These are phyloP conservation scores for Echinosophora koreensis DNA, from an alignment of 306 rosid genomes.

Conservation along the genomic window DNA sequence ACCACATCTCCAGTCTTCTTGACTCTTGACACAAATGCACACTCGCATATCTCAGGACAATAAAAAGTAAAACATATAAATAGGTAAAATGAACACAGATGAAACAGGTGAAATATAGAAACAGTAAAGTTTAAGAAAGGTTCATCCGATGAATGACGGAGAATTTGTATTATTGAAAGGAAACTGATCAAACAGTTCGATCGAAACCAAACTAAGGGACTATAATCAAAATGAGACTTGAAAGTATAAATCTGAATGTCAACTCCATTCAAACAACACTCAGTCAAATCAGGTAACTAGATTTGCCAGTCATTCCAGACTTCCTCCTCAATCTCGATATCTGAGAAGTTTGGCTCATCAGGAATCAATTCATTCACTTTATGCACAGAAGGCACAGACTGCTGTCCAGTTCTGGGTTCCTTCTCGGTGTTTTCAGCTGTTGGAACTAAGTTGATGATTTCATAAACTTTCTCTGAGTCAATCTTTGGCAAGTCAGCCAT, in stretches of 20 bases:
- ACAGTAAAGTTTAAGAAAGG: background rate
- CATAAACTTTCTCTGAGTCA: conserved; percentile 44
- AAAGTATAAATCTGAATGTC: conserved; percentile 12
- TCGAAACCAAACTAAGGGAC: background rate
- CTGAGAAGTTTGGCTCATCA: conserved; percentile 43
- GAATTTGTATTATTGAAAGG: background rate
- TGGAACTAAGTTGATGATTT: conserved; percentile 41
- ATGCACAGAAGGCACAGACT: conserved; percentile 37
- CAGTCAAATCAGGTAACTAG: background rate
- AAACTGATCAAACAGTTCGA: background rate
- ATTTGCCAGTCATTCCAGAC: no score
- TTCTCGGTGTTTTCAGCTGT: conserved; percentile 28
- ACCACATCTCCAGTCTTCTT: background rate
- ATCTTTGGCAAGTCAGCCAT: conserved; percentile 32
- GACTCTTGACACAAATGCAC: background rate
- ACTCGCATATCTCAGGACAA: background rate
- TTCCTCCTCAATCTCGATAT: no score
- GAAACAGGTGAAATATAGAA: background rate
- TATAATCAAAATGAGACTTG: background rate
- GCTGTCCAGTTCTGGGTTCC: conserved; percentile 44
- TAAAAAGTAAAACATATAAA: no score
- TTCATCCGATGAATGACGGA: background rate
- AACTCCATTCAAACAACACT: background rate
- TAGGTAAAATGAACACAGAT: background rate
- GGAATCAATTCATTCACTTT: conserved; percentile 45